Conservation (phyloP, 2,329 filamentous ascomycete genomes). For the Scytalidium sp. region DNA sequence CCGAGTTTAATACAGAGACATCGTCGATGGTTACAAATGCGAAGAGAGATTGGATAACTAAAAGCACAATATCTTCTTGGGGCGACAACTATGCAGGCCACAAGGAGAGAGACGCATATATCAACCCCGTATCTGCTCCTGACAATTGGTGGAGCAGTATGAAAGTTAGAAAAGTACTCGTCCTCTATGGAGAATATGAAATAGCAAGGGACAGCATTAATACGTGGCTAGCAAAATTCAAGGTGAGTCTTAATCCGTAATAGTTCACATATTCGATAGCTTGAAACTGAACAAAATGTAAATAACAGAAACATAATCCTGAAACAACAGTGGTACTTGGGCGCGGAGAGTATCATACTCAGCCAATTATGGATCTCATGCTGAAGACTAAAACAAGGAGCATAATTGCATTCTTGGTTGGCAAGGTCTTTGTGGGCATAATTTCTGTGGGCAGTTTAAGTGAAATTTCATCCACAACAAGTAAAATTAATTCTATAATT, state of each 20-base stretch:
- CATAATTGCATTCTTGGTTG: not conserved
- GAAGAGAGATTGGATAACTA: constrained; percentile 47
- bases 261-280: not conserved
- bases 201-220: not conserved
- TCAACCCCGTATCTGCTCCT: constrained; percentile 50
- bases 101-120: constrained; percentile 37
- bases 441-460: too few species aligned
- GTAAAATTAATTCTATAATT: too few species aligned
- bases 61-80: constrained; percentile 40
- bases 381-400: not conserved
- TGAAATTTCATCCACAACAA: too few species aligned
- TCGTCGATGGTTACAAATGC: constrained; percentile 41
- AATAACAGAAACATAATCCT: not conserved
- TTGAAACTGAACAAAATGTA: not conserved
- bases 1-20: constrained; percentile 44
- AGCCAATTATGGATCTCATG: constrained; percentile 17
- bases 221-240: not conserved
- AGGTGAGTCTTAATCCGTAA: not conserved
- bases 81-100: constrained; percentile 41
- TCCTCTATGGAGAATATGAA: constrained; percentile 46
- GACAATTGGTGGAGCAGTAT: constrained; percentile 51
- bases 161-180: constrained; percentile 44
- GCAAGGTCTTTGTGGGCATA: not conserved
- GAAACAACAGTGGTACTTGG: constrained; percentile 6
- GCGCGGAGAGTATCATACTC: constrained; percentile 22